Percentiles rank a stretch among this genome's conserved stretches.
Conservation (phyloP, 1,284 basidiomycete species). For the Mycena citricolor region DNA sequence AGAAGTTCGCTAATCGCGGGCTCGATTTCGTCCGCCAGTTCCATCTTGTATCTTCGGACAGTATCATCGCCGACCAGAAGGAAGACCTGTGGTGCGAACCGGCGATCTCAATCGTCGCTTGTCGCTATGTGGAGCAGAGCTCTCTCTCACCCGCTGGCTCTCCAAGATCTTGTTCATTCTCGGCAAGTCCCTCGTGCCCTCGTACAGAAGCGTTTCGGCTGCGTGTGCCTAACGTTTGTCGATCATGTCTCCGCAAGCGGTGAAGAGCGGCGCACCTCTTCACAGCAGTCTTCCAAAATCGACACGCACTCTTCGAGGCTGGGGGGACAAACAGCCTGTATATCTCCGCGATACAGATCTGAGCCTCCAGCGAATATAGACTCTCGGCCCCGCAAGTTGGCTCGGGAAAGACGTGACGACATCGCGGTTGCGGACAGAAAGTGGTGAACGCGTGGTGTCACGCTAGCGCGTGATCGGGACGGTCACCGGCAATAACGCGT, state of each 20-base stretch:
- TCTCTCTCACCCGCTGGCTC: slow-evolving; percentile 60
- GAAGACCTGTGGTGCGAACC: slow-evolving; percentile 74
- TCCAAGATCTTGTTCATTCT: slow-evolving; percentile 65
- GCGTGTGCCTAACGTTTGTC: slow-evolving; percentile 51
- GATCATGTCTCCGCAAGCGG: not conserved
- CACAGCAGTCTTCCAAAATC: slow-evolving; percentile 73
- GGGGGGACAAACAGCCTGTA: slow-evolving; percentile 62
- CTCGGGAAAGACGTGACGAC: slow-evolving; percentile 60
- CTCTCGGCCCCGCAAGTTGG: slow-evolving; percentile 58
- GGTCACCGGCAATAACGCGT: too few species aligned
- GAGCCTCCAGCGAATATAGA: slow-evolving; percentile 67
- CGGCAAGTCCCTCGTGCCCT: slow-evolving; percentile 67
- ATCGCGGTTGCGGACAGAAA: too few species aligned
- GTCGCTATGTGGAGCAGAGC: too few species aligned
- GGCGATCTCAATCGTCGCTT: too few species aligned
- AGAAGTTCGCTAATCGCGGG: slow-evolving; percentile 75
- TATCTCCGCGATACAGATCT: slow-evolving; percentile 59
- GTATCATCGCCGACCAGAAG: slow-evolving; percentile 68
- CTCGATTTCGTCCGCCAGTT: slow-evolving; percentile 73
- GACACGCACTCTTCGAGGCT: slow-evolving; percentile 70
- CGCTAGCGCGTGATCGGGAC: too few species aligned
- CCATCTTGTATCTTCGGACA: slow-evolving; percentile 66
- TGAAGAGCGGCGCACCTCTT: slow-evolving; percentile 46
- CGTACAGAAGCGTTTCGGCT: slow-evolving; percentile 64
- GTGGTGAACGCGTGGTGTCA: too few species aligned